Conservation (phyloP, 495 filamentous ascomycete genomes). For the Rusavskia elegans region DNA sequence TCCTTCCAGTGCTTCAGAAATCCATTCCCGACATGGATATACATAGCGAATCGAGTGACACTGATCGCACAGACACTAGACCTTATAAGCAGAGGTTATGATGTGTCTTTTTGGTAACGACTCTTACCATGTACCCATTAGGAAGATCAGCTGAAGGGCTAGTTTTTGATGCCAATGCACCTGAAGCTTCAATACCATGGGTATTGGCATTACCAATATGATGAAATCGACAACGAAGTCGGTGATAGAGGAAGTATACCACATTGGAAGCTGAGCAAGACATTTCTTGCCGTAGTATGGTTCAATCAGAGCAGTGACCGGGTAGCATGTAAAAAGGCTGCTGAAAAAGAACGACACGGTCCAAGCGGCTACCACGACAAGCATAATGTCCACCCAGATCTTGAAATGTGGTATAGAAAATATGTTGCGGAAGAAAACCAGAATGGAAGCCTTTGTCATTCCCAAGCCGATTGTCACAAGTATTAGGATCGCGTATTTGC, state of each 20-base stretch:
- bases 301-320: slow-evolving; percentile 11
- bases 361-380: slow-evolving; percentile 16
- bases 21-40: not conserved
- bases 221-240: slow-evolving; percentile 1
- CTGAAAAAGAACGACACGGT: slow-evolving; percentile 18
- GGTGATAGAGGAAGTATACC: not conserved
- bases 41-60: not conserved
- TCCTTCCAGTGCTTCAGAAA: slow-evolving; percentile 10
- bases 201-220: slow-evolving; percentile 3
- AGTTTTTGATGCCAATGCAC: slow-evolving; percentile 13
- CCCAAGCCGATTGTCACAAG: slow-evolving; percentile 18
- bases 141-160: slow-evolving; percentile 12
- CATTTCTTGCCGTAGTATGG: not conserved
- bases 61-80: not conserved
- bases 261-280: not conserved
- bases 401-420: slow-evolving; percentile 13
- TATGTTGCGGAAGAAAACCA: slow-evolving; percentile 20
- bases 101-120: not conserved
- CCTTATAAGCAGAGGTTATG: not conserved
- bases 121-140: slow-evolving; percentile 18
- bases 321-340: slow-evolving; percentile 22
- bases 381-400: slow-evolving; percentile 12
- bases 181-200: slow-evolving; percentile 10
- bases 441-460: slow-evolving; percentile 25
- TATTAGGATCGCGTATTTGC: slow-evolving; percentile 16